A percentile compares a stretch with the other conserved stretches of the same genome.
Conservation (phyloP, 495 filamentous ascomycete species). For the Aspergillus bertholletiae region DNA sequence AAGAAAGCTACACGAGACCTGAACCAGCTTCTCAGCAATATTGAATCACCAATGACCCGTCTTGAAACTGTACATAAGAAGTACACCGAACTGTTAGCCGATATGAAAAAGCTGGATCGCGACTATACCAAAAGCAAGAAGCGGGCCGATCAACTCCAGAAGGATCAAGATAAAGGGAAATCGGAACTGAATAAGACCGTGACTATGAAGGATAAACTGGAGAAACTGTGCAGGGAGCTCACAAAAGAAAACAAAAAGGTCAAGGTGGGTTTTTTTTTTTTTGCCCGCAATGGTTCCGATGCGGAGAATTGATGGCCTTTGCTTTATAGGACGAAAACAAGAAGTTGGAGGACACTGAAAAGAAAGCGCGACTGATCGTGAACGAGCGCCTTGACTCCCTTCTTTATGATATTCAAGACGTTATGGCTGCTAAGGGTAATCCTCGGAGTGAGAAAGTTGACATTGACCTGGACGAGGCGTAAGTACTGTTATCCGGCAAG, state of each 20-base stretch:
- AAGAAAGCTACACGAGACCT: slow-evolving; percentile 92
- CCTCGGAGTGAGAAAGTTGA: slow-evolving; percentile 69
- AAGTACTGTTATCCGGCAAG: slow-evolving; percentile 25
- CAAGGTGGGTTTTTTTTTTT: slow-evolving; percentile 59
- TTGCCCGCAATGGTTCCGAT: neutral
- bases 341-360: slow-evolving; percentile 77
- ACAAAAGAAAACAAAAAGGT: slow-evolving; percentile 96
- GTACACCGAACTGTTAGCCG: slow-evolving; percentile 83
- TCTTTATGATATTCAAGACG: slow-evolving; percentile 75
- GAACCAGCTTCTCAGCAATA: slow-evolving; percentile 72
- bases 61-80: slow-evolving; percentile 87
- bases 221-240: slow-evolving; percentile 88
- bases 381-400: slow-evolving; percentile 77
- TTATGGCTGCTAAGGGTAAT: slow-evolving; percentile 73
- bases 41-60: slow-evolving; percentile 68
- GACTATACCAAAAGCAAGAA: slow-evolving; percentile 96
- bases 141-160: slow-evolving; percentile 88
- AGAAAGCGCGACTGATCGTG: slow-evolving; percentile 73
- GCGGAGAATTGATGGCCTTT: slow-evolving; percentile 2
- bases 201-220: slow-evolving; percentile 86
- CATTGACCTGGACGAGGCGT: slow-evolving; percentile 86
- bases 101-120: slow-evolving; percentile 92
- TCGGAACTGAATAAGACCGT: slow-evolving; percentile 84
- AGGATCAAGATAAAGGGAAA: slow-evolving; percentile 87
- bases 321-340: slow-evolving; percentile 81